Conservation (phyloP, 257 asterid species). For the Solanum acaule region DNA sequence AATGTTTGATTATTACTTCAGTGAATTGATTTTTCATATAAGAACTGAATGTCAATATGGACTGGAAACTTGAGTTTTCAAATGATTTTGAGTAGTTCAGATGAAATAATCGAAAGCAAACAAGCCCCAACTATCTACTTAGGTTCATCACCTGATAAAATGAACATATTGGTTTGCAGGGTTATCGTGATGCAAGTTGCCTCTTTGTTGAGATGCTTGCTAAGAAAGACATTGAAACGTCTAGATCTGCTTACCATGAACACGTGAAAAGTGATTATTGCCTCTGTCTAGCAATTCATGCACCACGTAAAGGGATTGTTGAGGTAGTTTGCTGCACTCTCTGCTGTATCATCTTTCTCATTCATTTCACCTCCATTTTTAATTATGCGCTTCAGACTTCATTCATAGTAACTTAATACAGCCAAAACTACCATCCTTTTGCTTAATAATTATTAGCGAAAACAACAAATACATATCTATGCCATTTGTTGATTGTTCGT, state of each 20-base stretch:
- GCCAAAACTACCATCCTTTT: not conserved
- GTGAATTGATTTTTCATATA: not conserved
- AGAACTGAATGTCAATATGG: not conserved
- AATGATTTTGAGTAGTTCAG: not conserved
- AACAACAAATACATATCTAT: not conserved
- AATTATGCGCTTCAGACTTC: not conserved
- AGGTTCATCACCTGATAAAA: not conserved
- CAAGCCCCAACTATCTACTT: not conserved
- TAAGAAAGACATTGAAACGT: slow-evolving; percentile 33
- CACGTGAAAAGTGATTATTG: slow-evolving; percentile 67
- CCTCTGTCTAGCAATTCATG: slow-evolving; percentile 93
- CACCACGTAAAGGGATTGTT: slow-evolving; percentile 90
- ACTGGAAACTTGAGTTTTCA: not conserved
- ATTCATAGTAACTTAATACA: not conserved
- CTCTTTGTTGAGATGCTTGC: slow-evolving; percentile 91
- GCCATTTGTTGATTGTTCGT: not conserved
- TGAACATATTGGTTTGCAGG: slow-evolving; percentile 33
- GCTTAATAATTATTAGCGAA: not conserved
- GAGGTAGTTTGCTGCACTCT: slow-evolving; percentile 47
- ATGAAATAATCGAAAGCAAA: not conserved
- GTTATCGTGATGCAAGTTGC: slow-evolving; percentile 98
- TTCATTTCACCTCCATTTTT: not conserved
- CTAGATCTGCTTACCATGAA: slow-evolving; percentile 25
- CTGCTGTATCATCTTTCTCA: not conserved
- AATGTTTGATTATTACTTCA: not conserved